Conservation (phyloP, 2,329 filamentous ascomycete species). For the Lecanicillium sp. region DNA sequence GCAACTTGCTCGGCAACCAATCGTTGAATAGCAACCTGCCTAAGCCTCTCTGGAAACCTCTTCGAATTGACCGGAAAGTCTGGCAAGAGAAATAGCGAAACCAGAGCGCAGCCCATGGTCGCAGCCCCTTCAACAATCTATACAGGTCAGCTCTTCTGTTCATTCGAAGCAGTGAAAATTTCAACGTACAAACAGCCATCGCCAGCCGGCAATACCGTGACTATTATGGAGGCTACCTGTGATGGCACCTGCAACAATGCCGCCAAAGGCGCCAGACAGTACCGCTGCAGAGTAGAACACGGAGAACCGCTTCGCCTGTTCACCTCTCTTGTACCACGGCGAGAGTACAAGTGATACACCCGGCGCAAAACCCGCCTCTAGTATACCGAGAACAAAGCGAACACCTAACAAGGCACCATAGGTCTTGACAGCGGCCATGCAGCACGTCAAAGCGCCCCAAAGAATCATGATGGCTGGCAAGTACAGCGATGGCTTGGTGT, state of each 20-base stretch:
- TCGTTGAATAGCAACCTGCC: conserved; percentile 56
- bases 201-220: conserved; percentile 50
- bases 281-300: conserved; percentile 47
- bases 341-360: conserved; percentile 50
- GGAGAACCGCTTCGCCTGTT: conserved; percentile 46
- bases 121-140: conserved; percentile 54
- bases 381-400: conserved; percentile 42
- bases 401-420: conserved; percentile 38
- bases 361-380: conserved; percentile 51
- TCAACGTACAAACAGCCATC: conserved; percentile 41
- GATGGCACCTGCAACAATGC: conserved; percentile 52
- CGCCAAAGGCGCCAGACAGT: conserved; percentile 51
- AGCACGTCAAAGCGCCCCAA: conserved; percentile 48
- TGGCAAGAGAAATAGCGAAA: conserved; percentile 62
- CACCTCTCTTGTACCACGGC: conserved; percentile 47
- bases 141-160: not conserved
- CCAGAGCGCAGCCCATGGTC: conserved; percentile 55
- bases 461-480: conserved; percentile 45
- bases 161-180: not conserved
- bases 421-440: conserved; percentile 42
- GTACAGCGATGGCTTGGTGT: conserved; percentile 41
- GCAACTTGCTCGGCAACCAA: conserved; percentile 59
- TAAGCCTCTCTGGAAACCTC: conserved; percentile 59
- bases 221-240: conserved; percentile 48
- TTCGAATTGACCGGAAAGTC: conserved; percentile 67